Evolutionary conservation across 768 basidiomycete species (phyloP), one percentile per base, ranked within the genome.

Genomic region (Amanita molliuscula): DNA sequence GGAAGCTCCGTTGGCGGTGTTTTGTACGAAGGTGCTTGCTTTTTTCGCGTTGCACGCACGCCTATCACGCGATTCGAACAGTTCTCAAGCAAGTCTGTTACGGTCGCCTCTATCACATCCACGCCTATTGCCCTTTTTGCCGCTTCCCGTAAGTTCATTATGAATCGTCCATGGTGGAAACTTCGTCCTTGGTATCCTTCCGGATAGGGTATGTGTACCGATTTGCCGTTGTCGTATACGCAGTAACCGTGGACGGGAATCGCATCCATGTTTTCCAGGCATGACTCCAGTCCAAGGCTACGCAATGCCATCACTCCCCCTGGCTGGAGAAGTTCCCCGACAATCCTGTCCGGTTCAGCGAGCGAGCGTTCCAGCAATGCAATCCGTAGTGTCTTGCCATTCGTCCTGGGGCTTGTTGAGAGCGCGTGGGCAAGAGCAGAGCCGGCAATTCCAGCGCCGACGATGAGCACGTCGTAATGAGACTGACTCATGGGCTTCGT

Each of bases 321-420:
- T 1, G 96, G 96, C 60, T 99, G 96, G 20, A 99, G 71, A 1
- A 98, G 80, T 64, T 99, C 96, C 21, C 96, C 96, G 29, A 98
- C 96, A 56, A 99, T 98, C 15, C 96, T 78, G 73, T 98, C 92
- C 0, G 96, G 96, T 62, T 91, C 87, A 0, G 84, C 75, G 3
- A 98, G 75, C 11, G 94, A 95, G 9, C 95, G 82, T 65, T 99
- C 96, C 49, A 99, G 72, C 0, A 97, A 69, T 15, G 84, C 84
- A 56, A 97, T 82, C 18, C 81, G 77, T 16, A 92, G 76, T 11
- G 84, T 84, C 47, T 69, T 68, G 16, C 26, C 33, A 40, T 52
- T 37, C n/a, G 64, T 44, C 36, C 78, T 72, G 2, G 75, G 70
- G 8, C 77, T 59, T 1, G 75, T 72, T 3, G 90, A 81, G 36